phyloP scores from a whole-genome alignment of 1,284 basidiomycete genomes.

The Moesziomyces globuligerus region DNA sequence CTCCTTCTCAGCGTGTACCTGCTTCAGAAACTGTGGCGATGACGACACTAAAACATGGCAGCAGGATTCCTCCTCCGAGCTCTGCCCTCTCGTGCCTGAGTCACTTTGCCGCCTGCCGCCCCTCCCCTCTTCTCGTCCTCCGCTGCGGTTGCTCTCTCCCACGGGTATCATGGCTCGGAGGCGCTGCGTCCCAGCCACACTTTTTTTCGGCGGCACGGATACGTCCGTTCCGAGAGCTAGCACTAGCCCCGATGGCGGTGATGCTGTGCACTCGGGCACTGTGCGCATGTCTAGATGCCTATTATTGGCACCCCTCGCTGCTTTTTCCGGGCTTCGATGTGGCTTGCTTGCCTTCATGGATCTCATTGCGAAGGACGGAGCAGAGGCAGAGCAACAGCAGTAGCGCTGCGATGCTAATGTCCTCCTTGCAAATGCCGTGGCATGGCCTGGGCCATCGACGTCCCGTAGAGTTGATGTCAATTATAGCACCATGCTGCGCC shows the following conservation, averaged over 20 bases:
- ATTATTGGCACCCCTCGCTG: not conserved
- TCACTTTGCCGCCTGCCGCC: not conserved
- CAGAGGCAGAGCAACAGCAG: too few relatives aligned
- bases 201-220: not conserved
- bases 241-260: not conserved
- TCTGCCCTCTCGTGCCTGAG: not conserved
- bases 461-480: not conserved
- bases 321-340: not conserved
- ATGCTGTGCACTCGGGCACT: not conserved
- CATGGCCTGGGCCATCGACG: not conserved
- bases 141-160: too few relatives aligned
- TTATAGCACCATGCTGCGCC: slow-evolving; percentile 2
- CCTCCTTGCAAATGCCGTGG: not conserved
- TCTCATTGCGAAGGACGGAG: not conserved
- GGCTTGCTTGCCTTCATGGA: not conserved
- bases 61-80: not conserved
- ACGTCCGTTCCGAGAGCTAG: not conserved
- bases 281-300: not conserved
- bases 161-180: slow-evolving; percentile 31
- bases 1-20: not conserved
- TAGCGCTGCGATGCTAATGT: too few relatives aligned
- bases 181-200: slow-evolving; percentile 16
- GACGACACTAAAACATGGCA: slow-evolving; percentile 8
- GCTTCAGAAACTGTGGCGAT: slow-evolving; percentile 10
- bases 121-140: not conserved